Conservation (phyloP, 2,329 filamentous ascomycete genomes). For the Alternaria metachromatica region DNA sequence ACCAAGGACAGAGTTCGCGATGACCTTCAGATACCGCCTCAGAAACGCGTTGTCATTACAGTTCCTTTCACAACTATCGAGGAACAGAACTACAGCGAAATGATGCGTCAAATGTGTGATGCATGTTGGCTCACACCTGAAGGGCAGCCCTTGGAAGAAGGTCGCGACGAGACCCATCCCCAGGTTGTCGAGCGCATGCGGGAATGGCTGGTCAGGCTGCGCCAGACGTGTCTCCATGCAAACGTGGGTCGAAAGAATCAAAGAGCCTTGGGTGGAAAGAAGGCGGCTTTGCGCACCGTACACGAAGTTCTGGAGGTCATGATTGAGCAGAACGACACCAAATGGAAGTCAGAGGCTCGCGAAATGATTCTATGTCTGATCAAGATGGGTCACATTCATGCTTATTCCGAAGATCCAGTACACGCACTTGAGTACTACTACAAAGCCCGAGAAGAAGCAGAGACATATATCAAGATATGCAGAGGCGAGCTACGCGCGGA, state of each 20-base stretch:
- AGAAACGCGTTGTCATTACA: conserved; percentile 85
- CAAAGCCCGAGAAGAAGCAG: conserved; percentile 51
- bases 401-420: conserved; percentile 69
- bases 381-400: conserved; percentile 76
- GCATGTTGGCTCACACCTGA: conserved; percentile 69
- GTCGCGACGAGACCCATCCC: conserved; percentile 70
- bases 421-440: conserved; percentile 71
- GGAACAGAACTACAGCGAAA: conserved; percentile 81
- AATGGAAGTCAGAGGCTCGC: conserved; percentile 73
- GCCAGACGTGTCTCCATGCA: conserved; percentile 85
- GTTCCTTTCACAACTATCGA: conserved; percentile 91
- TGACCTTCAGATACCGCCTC: conserved; percentile 79
- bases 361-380: conserved; percentile 68
- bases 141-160: conserved; percentile 66
- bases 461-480: conserved; percentile 66
- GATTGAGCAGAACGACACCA: conserved; percentile 81
- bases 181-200: conserved; percentile 74
- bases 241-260: conserved; percentile 75
- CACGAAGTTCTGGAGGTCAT: conserved; percentile 87
- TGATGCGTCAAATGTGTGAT: conserved; percentile 78
- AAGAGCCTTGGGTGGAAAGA: conserved; percentile 65
- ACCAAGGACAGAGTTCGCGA: conserved; percentile 81
- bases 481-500: conserved; percentile 66
- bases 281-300: conserved; percentile 77
- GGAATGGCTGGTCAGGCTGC: conserved; percentile 75